Base-by-base conservation (phyloP, 352 stramenopile genomes). In the Phytophthora sojae region DNA sequence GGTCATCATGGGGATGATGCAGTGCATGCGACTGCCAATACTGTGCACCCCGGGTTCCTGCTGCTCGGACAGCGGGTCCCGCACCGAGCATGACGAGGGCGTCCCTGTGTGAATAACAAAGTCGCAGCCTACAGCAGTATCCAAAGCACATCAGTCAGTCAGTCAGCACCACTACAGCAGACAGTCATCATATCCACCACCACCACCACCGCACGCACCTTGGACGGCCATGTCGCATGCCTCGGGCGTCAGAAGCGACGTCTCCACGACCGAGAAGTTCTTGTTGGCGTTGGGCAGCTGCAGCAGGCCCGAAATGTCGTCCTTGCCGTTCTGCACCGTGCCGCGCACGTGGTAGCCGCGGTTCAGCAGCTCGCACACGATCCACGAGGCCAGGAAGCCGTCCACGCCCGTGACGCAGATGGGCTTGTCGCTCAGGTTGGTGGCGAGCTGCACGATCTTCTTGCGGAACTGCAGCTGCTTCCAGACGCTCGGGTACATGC, bases 1-100 rank as follows among this genome's bases (percentile, higher is more conserved):
- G 12, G 89, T 96, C 90, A 97, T 97, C 89, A 97, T 97, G 12
- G 90, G 90, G 32, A 97, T 95, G 75, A 97, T 97, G 51, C 88
- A 96, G 79, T 97, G 90, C 86, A 97, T 95, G 25, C 90, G 88
- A 61, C 90, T 97, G 51, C 90, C 90, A 69, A 97, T 94, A 59
- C 88, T 96, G 61, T 97, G 89, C 21, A 97, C 90, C 2, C 88
- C 90, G 1, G 90, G 90, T 65, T 97, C 90, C 19, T 90, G 79
- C 42, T 92, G 86, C 68, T 97, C 90, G 23, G 90, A 96, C 12
- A 95, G 68, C 30, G 90, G 90, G 50, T 97, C 90, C 42, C 90
- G 85, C 60, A 97, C 89, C 23, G 90, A 95, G 64, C 90, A 97
- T 19, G 87, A 95, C 59, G 90, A 91, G 14, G 90, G 90, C 32